These are phyloP conservation scores for Colletotrichum echinochloae DNA, from an alignment of 2,329 filamentous ascomycete species.

Conservation along the genomic window DNA sequence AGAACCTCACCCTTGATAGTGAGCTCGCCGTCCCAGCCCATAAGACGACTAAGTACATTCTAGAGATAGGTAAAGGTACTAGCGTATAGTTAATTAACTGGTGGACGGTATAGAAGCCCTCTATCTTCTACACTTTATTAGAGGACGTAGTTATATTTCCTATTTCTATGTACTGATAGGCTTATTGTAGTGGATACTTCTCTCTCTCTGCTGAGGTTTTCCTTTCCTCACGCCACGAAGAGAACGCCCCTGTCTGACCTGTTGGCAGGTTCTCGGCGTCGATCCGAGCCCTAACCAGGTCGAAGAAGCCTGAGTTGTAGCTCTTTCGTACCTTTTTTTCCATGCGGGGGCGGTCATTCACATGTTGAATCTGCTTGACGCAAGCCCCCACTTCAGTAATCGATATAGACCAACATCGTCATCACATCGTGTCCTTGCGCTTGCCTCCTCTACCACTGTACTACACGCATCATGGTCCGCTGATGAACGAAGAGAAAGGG, in stretches of 20 bases:
- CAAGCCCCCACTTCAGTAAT: too few species aligned
- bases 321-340: too few species aligned
- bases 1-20: constrained; percentile 47
- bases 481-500: neutral
- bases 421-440: too few species aligned
- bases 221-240: too few species aligned
- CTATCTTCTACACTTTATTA: neutral
- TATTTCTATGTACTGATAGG: neutral
- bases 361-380: too few species aligned
- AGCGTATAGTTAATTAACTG: constrained; percentile 59
- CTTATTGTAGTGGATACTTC: neutral
- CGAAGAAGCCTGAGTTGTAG: too few species aligned
- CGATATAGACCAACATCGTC: too few species aligned
- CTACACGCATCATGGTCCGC: neutral
- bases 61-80: constrained; percentile 62
- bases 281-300: constrained; percentile 52
- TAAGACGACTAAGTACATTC: constrained; percentile 46
- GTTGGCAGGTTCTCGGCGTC: constrained; percentile 43
- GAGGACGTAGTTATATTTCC: accelerated
- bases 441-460: too few species aligned
- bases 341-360: too few species aligned
- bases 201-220: neutral
- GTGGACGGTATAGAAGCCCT: constrained; percentile 46
- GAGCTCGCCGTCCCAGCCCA: constrained; percentile 47
- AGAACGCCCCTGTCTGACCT: neutral